Base-by-base conservation (phyloP, 1,284 basidiomycete species). In the Ganoderma sp. region DNA sequence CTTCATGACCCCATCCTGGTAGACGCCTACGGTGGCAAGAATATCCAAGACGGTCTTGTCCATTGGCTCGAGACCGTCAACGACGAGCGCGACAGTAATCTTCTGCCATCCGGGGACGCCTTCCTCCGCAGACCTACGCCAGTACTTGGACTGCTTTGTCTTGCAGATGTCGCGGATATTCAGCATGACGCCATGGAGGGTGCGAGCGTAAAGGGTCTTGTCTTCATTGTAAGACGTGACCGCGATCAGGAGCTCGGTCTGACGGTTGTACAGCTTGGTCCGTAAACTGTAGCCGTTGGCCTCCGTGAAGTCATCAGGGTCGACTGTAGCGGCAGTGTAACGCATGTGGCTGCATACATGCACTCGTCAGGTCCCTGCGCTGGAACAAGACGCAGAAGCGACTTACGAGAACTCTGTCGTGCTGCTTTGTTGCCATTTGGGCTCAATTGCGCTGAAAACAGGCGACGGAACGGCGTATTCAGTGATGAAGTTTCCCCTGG, bases 121-220 rank as follows among this genome's bases (percentile, higher is more conserved):
- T 75, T 96, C 94, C 80, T 98, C 96, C 0, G 93, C 89, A 67
- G 85, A 87, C 64, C 88, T 85, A 59, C 92, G 87, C 96, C 91
- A 98, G 83, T 95, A 99, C 79, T 97, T 97, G 70, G 95, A 97
- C 76, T 92, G 90, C 79, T 97, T 97, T 61, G 95, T 96, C 83
- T 95, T 97, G 88, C 96, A 98, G 73, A 99, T 99, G 76, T 99
- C 97, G 74, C 97, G 93, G 73, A 99, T 97, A 81, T 99, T 99
- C 74, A 97, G 81, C 96, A 99, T 98, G 77, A 99, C 93, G 71
- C 95, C 94, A 76, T 98, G 96, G 59, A 98, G 83, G 1, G 96
- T 98, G 71, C 96, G 91, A 25, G 95, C 91, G 75, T 97, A 97
- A 14, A 98, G 87, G 4, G 91, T 92, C 83, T 98, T 97, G 85